These are phyloP conservation scores for Carex arenaria DNA, from an alignment of 202 grass and related monocot species.

Conservation along the genomic window DNA sequence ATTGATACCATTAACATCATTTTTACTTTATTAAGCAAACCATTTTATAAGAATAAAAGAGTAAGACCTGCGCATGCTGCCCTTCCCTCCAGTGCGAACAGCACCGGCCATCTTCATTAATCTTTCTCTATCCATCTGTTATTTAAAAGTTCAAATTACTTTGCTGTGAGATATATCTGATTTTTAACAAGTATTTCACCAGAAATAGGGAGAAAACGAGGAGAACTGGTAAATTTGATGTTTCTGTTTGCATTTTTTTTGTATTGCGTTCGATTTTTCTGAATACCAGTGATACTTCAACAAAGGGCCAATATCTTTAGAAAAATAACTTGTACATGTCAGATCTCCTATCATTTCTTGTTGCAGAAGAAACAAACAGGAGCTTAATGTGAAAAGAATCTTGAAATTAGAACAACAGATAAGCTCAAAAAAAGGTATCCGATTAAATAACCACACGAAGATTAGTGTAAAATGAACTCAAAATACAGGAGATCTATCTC, in stretches of 20 bases:
- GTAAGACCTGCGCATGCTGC: slow-evolving; percentile 81
- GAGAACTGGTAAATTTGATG: not conserved
- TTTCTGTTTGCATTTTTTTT: not conserved
- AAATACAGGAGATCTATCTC: slow-evolving; percentile 20
- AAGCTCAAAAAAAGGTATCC: not conserved
- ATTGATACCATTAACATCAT: not conserved
- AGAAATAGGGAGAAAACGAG: not conserved
- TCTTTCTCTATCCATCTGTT: slow-evolving; percentile 89
- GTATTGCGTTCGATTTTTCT: not conserved
- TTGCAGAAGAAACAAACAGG: not conserved
- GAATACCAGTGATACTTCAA: not conserved
- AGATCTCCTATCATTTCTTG: slow-evolving; percentile 2
- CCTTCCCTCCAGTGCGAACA: slow-evolving; percentile 91
- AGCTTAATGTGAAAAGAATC: not conserved
- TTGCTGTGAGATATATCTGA: not conserved
- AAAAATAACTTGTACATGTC: not conserved
- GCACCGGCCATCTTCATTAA: slow-evolving; percentile 95
- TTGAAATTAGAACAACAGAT: not conserved
- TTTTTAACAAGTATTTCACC: not conserved
- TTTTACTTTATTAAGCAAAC: not conserved
- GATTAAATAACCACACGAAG: not conserved
- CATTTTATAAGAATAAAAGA: not conserved
- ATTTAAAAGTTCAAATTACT: slow-evolving; percentile 28
- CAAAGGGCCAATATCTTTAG: not conserved
- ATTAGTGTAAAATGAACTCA: not conserved